Percentiles rank a stretch among this genome's conserved stretches.
These are phyloP conservation scores for Hanseniaspora thailandica DNA, from an alignment of 805 yeast genomes.

Conservation along the genomic window DNA sequence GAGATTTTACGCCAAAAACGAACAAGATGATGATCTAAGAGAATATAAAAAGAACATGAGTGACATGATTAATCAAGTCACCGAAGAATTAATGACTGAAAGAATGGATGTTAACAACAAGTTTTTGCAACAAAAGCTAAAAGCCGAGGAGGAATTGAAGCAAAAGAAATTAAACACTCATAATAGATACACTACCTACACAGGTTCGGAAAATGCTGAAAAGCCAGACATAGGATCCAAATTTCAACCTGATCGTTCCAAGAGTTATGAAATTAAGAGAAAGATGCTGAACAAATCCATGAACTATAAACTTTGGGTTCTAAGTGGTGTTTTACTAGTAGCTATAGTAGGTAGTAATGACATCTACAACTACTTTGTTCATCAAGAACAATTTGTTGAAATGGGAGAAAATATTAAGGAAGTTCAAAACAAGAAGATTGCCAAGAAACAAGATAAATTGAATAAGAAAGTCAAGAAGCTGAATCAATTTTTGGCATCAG, in stretches of 20 bases:
- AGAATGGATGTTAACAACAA: slow-evolving; percentile 10
- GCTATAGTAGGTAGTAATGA: slow-evolving; percentile 11
- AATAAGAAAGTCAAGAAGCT: slow-evolving; percentile 15
- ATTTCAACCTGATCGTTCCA: slow-evolving; percentile 10
- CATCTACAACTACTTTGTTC: slow-evolving; percentile 8
- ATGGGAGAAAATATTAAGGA: slow-evolving; percentile 16
- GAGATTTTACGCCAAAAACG: slow-evolving; percentile 3
- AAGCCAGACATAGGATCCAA: background rate
- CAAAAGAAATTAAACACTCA: slow-evolving; percentile 1
- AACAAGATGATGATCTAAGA: slow-evolving; percentile 10
- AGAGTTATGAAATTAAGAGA: background rate
- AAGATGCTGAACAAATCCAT: background rate
- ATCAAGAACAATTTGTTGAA: slow-evolving; percentile 11
- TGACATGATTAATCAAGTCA: slow-evolving; percentile 13
- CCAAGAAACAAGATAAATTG: slow-evolving; percentile 21
- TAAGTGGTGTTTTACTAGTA: background rate
- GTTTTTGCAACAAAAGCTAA: slow-evolving; percentile 3
- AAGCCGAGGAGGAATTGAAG: slow-evolving; percentile 3
- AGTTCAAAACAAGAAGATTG: slow-evolving; percentile 17
- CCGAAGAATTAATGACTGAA: slow-evolving; percentile 8
- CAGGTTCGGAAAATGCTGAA: background rate
- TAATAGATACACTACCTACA: slow-evolving; percentile 7
- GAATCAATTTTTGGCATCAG: background rate
- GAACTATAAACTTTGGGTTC: slow-evolving; percentile 13
- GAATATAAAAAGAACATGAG: slow-evolving; percentile 9